phyloP scores from a whole-genome alignment of 1,284 basidiomycete genomes.

The Sporisorium exsertum region DNA sequence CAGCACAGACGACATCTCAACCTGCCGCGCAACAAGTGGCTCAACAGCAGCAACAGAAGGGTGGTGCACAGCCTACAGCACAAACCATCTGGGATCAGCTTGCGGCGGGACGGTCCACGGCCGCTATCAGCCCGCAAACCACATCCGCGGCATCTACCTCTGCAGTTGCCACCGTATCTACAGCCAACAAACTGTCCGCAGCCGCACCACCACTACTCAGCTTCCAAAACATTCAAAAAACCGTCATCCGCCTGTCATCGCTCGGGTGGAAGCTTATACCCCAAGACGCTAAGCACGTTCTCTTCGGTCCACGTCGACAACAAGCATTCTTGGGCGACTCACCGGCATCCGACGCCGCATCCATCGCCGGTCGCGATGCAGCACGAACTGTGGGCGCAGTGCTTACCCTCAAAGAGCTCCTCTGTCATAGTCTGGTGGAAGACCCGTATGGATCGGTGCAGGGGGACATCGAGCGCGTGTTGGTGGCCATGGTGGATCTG shows the following conservation, averaged over 20 bases:
- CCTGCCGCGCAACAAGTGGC: not conserved
- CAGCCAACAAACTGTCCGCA: not conserved
- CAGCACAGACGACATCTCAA: not conserved
- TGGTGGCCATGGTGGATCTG: constrained; percentile 26
- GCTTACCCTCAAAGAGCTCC: constrained; percentile 31
- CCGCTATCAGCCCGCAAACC: not conserved
- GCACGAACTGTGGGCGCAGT: constrained; percentile 25
- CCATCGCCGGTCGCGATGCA: constrained; percentile 25
- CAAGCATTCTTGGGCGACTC: constrained; percentile 26
- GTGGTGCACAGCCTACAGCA: constrained; percentile 1
- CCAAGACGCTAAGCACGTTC: constrained; percentile 53
- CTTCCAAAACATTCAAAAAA: not conserved
- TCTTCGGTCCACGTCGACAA: constrained; percentile 43
- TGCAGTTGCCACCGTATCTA: not conserved
- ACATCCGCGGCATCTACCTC: not conserved
- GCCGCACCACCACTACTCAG: constrained; percentile 14
- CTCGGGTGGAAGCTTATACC: constrained; percentile 35
- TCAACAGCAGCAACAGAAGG: constrained; percentile 25
- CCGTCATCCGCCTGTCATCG: not conserved
- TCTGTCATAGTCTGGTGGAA: constrained; percentile 53
- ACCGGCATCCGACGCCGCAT: constrained; percentile 13
- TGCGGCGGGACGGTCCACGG: constrained; percentile 25
- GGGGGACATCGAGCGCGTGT: constrained; percentile 41
- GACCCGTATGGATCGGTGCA: constrained; percentile 57
- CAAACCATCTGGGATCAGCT: constrained; percentile 43